Percentiles rank a stretch among this genome's conserved stretches.
These are phyloP conservation scores for Phalaenopsis hybrid DNA, from an alignment of 116 monocot genomes.

Conservation along the genomic window DNA sequence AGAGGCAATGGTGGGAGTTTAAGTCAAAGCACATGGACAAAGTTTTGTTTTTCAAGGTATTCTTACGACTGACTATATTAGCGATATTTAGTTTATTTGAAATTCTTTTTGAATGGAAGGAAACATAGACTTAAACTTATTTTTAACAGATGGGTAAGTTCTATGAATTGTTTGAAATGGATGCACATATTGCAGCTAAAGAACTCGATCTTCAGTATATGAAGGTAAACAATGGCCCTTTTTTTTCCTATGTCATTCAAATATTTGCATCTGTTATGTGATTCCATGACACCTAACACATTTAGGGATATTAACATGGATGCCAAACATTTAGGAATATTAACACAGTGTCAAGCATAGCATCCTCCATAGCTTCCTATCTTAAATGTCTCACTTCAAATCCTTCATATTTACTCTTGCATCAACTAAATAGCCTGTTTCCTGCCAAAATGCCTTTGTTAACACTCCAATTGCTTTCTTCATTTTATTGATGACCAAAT, in stretches of 20 bases:
- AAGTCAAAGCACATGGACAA: conserved; percentile 96
- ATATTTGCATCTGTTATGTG: not conserved
- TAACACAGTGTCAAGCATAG: not conserved
- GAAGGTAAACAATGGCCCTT: conserved; percentile 41
- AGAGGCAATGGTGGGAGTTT: conserved; percentile 99
- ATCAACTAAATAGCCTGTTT: not conserved
- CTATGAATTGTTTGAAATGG: conserved; percentile 99
- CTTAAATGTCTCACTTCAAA: not conserved
- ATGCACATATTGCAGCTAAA: conserved; percentile 84
- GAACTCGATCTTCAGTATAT: conserved; percentile 98
- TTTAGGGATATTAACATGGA: not conserved
- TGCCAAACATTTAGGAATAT: too few species aligned
- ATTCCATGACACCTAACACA: too few species aligned
- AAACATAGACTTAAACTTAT: conserved; percentile 1
- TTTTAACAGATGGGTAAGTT: conserved; percentile 86
- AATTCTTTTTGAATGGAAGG: not conserved
- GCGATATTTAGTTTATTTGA: conserved; percentile 1
- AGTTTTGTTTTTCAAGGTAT: conserved; percentile 94
- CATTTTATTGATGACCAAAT: not conserved
- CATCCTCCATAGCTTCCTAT: not conserved
- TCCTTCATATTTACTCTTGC: not conserved
- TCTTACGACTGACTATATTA: not conserved
- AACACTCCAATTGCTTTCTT: not conserved
- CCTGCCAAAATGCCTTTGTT: not conserved
- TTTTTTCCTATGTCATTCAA: not conserved